Conservation (phyloP, 1,284 basidiomycete genomes). For the Heterobasidion annosum region DNA sequence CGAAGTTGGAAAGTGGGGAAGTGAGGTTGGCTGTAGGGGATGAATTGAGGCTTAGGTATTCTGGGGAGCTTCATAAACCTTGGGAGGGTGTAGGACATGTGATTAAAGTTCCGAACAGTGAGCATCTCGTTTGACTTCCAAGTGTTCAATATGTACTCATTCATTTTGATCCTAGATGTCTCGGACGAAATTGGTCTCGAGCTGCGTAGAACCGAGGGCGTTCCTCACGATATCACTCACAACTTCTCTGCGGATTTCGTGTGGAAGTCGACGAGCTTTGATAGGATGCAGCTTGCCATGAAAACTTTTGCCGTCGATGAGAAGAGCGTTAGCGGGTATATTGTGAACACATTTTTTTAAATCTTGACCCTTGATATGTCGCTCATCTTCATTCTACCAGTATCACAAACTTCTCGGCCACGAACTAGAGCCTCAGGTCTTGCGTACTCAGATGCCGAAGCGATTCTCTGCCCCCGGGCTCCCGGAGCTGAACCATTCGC, state of each 20-base stretch:
- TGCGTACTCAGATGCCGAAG: constrained; percentile 92
- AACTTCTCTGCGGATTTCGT: constrained; percentile 97
- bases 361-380: constrained; percentile 5
- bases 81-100: constrained; percentile 99
- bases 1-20: constrained; percentile 97
- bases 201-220: constrained; percentile 85
- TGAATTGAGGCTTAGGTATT: constrained; percentile 86
- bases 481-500: constrained; percentile 97
- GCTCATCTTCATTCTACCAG: constrained; percentile 27
- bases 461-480: constrained; percentile 95
- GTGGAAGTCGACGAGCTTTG: constrained; percentile 99
- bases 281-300: constrained; percentile 99
- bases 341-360: constrained; percentile 43
- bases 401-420: constrained; percentile 98
- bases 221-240: constrained; percentile 90
- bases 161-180: constrained; percentile 52
- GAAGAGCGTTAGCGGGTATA: constrained; percentile 97
- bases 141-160: background rate
- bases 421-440: constrained; percentile 85
- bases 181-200: constrained; percentile 98
- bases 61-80: constrained; percentile 80
- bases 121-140: constrained; percentile 15
- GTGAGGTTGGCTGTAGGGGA: constrained; percentile 96
- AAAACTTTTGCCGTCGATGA: constrained; percentile 99
- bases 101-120: constrained; percentile 99